Conservation (phyloP, 2,329 filamentous ascomycete genomes). For the Tolypocladium ophioglossoides region DNA sequence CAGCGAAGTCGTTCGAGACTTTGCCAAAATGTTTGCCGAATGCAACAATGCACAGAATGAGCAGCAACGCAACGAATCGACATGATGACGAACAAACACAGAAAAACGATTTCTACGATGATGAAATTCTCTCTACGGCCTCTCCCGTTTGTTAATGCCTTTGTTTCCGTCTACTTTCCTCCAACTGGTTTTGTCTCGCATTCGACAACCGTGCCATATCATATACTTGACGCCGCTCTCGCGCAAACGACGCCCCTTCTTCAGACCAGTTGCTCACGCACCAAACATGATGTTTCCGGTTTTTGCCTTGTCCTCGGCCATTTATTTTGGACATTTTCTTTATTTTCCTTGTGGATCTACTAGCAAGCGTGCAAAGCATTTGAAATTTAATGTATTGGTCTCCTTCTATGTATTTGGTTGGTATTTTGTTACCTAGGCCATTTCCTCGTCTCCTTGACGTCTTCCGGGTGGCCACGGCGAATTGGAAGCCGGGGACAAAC, state of each 20-base stretch:
- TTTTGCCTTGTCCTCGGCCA: not conserved
- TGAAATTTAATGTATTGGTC: not conserved
- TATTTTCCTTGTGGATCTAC: not conserved
- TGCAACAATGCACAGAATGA: slow-evolving; percentile 42
- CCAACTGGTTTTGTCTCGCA: not conserved
- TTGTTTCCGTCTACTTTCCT: slow-evolving; percentile 8
- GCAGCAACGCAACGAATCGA: slow-evolving; percentile 32
- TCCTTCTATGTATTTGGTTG: not conserved
- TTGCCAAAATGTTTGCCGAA: slow-evolving; percentile 82
- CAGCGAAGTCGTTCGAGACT: slow-evolving; percentile 80
- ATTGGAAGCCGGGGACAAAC: not conserved
- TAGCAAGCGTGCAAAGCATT: slow-evolving; percentile 5
- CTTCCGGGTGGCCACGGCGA: not conserved
- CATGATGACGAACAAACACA: slow-evolving; percentile 27
- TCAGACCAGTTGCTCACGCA: slow-evolving; percentile 4
- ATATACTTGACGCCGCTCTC: not conserved
- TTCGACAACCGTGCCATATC: not conserved
- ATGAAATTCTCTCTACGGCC: slow-evolving; percentile 16
- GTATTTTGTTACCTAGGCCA: not conserved
- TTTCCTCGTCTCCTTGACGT: not conserved
- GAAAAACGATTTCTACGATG: slow-evolving; percentile 23
- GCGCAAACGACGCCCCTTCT: not conserved
- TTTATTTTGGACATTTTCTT: slow-evolving; percentile 5
- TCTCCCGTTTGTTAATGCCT: slow-evolving; percentile 20
- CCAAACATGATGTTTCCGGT: slow-evolving; percentile 3